Base-by-base conservation (phyloP, 257 asterid genomes). In the Nyctanthes arbortristis region DNA sequence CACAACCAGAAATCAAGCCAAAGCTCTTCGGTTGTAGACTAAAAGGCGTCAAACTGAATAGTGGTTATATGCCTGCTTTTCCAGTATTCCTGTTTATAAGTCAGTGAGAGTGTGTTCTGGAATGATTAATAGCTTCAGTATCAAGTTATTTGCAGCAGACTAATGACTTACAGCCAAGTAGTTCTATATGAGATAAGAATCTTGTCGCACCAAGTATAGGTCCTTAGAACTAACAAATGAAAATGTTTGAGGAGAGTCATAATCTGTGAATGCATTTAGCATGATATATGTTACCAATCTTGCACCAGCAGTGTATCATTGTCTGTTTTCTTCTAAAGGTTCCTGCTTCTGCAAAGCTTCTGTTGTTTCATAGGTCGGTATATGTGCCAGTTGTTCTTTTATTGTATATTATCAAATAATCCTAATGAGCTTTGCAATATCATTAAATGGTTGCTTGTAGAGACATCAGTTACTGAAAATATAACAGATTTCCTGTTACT, bases 1-100 rank as follows among this genome's bases (percentile, higher is more conserved):
- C 71, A 39, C 40, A 70, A 32, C 4, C 4, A n/a, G 58, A 75
- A 64, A 39, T 24, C 52, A 9, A 18, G 47, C n/a, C n/a, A n/a
- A n/a, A n/a, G n/a, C n/a, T n/a, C n/a, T n/a, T n/a, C n/a, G n/a
- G n/a, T n/a, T n/a, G n/a, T n/a, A n/a, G n/a, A n/a, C n/a, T 54
- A 66, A 35, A 14, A 27, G n/a, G 57, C 12, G 5, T 47, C 10
- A 6, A 47, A n/a, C 5, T 45, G n/a, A 36, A 14, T 0, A 3
- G 55, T 45, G 55, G 2, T 45, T 45, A n/a, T n/a, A 45, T 1
- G 16, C 4, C 8, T 16, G 11, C 4, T 16, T 25, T 45, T 45
- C 25, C 25, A 1, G 18, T 25, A 45, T 45, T 45, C 56, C 56
- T 45, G 25, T 45, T 16, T 24, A 45, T n/a, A n/a, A n/a, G n/a